phyloP scores from a whole-genome alignment of 176 grass and related monocot species.

The Triticum turgidum region DNA sequence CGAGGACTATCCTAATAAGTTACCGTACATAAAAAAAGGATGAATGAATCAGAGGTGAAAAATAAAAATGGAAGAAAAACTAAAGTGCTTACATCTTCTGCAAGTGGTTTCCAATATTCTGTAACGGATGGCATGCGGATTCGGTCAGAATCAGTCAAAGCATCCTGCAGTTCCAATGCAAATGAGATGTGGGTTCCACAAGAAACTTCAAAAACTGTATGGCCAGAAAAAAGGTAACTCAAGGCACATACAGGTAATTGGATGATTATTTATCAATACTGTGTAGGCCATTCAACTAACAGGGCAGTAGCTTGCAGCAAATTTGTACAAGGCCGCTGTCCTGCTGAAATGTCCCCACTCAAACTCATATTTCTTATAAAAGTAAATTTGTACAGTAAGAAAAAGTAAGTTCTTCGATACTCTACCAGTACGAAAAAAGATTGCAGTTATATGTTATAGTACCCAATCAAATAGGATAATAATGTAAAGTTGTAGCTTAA shows the following conservation, averaged over 20 bases:
- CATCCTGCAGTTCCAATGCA: slow-evolving; percentile 58
- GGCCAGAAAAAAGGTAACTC: not conserved
- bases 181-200: slow-evolving; percentile 3
- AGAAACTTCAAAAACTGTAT: not conserved
- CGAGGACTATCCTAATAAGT: not conserved
- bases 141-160: slow-evolving; percentile 72
- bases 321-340: not conserved
- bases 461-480: not conserved
- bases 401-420: not conserved
- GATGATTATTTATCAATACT: not conserved
- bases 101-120: slow-evolving; percentile 97
- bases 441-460: slow-evolving; percentile 9
- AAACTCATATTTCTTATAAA: slow-evolving; percentile 6
- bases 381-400: not conserved
- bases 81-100: slow-evolving; percentile 74
- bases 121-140: slow-evolving; percentile 69
- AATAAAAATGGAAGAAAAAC: not conserved
- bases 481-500: slow-evolving; percentile 9
- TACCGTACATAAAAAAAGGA: slow-evolving; percentile 6
- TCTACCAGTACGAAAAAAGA: not conserved
- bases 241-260: not conserved
- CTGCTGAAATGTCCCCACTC: not conserved
- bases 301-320: not conserved
- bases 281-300: not conserved
- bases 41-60: not conserved